Evolutionary conservation across 2,329 filamentous ascomycete species (phyloP), one percentile per base, ranked within the genome.

Genomic region (Colletotrichum simmondsii): DNA sequence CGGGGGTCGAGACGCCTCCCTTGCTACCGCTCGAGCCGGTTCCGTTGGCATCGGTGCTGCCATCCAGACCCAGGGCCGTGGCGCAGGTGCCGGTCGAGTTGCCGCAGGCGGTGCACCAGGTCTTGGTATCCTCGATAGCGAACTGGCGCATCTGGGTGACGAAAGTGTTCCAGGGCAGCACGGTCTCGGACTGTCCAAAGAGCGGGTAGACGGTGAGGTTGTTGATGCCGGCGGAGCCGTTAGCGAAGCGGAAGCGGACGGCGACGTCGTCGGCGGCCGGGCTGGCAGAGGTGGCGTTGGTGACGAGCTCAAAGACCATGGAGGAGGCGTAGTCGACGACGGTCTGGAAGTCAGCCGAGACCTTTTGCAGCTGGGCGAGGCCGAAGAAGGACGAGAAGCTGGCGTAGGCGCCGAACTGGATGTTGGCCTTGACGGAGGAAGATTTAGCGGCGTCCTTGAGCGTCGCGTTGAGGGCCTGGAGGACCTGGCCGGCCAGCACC

Each of bases 291-390:
- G 84, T 83, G 88, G 88, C 82, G 75, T 86, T 86, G 67, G 89
- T 90, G 66, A 91, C 85, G 26, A 92, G 84, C 85, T 98, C 95
- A 80, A 97, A 95, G 6, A 87, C 87, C 89, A 97, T 94, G 75
- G 91, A 91, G 3, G 92, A 93, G 5, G 95, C 95, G 78, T 98
- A 98, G 83, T 95, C 92, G n/a, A 92, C 91, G 14, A 98, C 85
- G 67, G 93, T 93, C 72, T 85, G 91, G 85, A 98, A 97, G 80
- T 93, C 85, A 1, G 83, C 76, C 71, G 87, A 89, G 2, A 84
- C 87, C 14, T 82, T 78, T 6, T 85, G 83, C 68, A 92, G 85
- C 73, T 86, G 80, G 6, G 89, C 83, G 22, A 91, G 85, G 8
- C 90, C 90, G 79, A 92, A 92, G 83, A 92, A 92, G 68, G 89